A percentile compares a stretch with the other conserved stretches of the same genome.
Conservation (phyloP, 345 rosid genomes). For the Acer negundo region DNA sequence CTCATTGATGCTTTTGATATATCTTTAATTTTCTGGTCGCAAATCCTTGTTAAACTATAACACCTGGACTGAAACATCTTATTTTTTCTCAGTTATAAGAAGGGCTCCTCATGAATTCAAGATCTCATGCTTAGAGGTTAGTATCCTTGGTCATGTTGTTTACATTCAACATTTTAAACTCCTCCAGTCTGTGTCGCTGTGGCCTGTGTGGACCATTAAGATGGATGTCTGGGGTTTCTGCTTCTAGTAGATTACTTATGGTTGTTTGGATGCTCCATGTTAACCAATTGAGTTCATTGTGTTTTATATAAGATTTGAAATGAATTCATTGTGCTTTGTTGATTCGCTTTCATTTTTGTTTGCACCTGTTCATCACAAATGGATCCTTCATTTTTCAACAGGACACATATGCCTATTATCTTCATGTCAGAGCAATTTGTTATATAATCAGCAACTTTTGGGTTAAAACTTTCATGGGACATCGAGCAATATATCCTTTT, state of each 20-base stretch:
- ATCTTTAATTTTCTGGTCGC: conserved; percentile 8
- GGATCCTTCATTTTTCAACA: background rate
- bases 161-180: conserved; percentile 4
- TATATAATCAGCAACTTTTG: background rate
- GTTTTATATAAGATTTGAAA: background rate
- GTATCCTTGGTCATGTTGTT: conserved; percentile 26
- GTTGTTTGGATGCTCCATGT: background rate
- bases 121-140: conserved; percentile 97
- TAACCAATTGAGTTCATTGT: background rate
- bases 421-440: background rate
- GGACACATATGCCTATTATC: background rate
- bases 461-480: background rate
- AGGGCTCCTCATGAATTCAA: conserved; percentile 99
- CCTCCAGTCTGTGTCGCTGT: conserved; percentile 12
- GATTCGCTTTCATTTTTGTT: background rate
- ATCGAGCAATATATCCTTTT: background rate
- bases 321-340: background rate
- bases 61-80: conserved; percentile 16
- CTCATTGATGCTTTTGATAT: background rate
- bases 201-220: background rate
- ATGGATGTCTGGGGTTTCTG: background rate
- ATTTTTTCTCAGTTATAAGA: conserved; percentile 68
- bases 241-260: background rate
- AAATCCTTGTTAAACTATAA: conserved; percentile 8
- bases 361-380: background rate